These are phyloP conservation scores for Talinum fruticosum DNA, from an alignment of 148 eudicot species.

Conservation along the genomic window DNA sequence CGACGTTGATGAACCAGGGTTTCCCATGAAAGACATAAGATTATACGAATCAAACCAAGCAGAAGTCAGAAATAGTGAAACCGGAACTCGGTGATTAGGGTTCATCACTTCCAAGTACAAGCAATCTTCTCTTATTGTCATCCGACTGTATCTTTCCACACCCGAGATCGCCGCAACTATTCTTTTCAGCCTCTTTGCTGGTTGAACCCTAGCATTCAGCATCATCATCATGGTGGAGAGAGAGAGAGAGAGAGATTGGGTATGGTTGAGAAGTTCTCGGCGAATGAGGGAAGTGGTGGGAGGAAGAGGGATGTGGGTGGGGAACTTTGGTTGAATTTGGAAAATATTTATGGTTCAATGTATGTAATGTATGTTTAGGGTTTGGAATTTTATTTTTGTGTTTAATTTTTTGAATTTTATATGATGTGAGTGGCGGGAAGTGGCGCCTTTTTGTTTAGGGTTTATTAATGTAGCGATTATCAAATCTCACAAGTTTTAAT, in stretches of 20 bases:
- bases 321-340: not conserved
- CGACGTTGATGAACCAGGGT: not conserved
- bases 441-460: not conserved
- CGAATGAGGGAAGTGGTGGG: no score
- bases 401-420: not conserved
- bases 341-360: not conserved
- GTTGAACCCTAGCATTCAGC: not conserved
- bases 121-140: not conserved
- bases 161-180: not conserved
- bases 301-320: no score
- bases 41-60: slow-evolving; percentile 6
- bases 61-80: not conserved
- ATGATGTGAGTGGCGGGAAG: not conserved
- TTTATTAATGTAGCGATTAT: not conserved
- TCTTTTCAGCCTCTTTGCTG: not conserved
- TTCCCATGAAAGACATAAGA: no score
- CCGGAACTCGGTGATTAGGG: not conserved
- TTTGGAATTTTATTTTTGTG: not conserved
- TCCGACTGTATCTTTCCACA: not conserved
- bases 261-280: not conserved
- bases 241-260: not conserved
- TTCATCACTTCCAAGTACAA: slow-evolving; percentile 9
- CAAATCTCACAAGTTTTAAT: no score
- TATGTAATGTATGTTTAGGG: not conserved
- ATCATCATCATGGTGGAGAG: slow-evolving; percentile 12